phyloP scores from a whole-genome alignment of 2,329 filamentous ascomycete species.

The Neofusicoccum ribis region DNA sequence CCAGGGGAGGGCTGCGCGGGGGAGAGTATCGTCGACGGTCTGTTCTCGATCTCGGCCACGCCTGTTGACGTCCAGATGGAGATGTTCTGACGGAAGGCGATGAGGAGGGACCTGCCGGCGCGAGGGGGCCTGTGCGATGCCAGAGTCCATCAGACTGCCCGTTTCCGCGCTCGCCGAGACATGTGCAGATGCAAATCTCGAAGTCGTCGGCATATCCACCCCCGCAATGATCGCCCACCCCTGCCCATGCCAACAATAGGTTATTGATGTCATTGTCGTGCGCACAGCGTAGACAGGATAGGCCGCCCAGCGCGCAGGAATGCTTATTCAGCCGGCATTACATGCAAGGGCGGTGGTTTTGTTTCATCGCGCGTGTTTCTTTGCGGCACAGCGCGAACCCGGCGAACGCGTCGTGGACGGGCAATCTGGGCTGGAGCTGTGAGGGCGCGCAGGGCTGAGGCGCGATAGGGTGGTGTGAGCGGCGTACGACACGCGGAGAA shows the following conservation, averaged over 20 bases:
- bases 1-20: background rate
- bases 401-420: background rate
- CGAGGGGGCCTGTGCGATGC: slow-evolving; percentile 9
- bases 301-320: background rate
- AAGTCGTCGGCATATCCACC: slow-evolving; percentile 4
- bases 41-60: background rate
- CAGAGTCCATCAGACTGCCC: slow-evolving; percentile 9
- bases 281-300: background rate
- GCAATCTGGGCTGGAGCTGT: background rate
- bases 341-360: background rate
- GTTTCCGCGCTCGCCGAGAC: slow-evolving; percentile 4
- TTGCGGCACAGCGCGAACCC: background rate
- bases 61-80: background rate
- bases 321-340: background rate
- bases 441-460: background rate
- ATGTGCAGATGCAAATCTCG: slow-evolving; percentile 10
- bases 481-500: slow-evolving; percentile 14
- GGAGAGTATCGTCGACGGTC: background rate
- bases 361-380: background rate
- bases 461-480: slow-evolving; percentile 14
- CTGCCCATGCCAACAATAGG: background rate
- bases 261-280: slow-evolving; percentile 1
- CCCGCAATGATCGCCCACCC: slow-evolving; percentile 18
- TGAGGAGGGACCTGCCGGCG: background rate
- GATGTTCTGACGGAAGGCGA: background rate